A percentile compares a stretch with the other conserved stretches of the same genome.
Evolutionary conservation across 352 stramenopile genomes (phyloP).

Genomic region (Hyphochytrium catenoides): DNA sequence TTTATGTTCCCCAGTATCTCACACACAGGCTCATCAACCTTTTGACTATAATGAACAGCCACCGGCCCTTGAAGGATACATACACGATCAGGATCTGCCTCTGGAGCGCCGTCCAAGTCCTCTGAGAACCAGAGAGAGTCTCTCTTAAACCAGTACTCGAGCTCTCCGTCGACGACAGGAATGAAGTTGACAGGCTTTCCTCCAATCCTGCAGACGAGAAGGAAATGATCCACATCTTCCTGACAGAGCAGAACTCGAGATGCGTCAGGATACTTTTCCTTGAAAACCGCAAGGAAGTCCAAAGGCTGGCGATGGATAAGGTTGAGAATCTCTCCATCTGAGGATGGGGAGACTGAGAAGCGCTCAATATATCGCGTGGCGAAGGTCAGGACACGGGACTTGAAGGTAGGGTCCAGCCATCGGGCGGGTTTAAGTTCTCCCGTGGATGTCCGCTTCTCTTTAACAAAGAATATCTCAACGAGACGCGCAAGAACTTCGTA

Average conservation of each 20-base stretch:
- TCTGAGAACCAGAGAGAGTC: conserved; percentile 71
- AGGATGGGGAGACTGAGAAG: too few relatives aligned
- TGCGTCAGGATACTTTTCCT: conserved; percentile 21
- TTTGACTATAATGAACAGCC: conserved; percentile 43
- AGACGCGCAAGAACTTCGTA: conserved; percentile 35
- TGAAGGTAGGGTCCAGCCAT: conserved; percentile 44
- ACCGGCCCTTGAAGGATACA: conserved; percentile 55
- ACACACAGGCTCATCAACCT: conserved; percentile 37
- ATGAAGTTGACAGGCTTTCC: conserved; percentile 68
- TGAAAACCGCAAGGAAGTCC: conserved; percentile 18
- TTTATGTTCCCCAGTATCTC: conserved; percentile 41
- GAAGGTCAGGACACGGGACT: conserved; percentile 38
- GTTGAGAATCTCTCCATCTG: too few relatives aligned
- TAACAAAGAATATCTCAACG: conserved; percentile 48
- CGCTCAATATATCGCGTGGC: conserved; percentile 32
- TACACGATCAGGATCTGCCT: conserved; percentile 41
- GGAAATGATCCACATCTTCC: conserved; percentile 47
- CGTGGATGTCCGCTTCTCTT: conserved; percentile 14
- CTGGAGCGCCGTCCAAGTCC: conserved; percentile 46
- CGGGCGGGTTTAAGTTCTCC: too few relatives aligned
- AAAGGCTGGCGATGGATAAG: conserved; percentile 17
- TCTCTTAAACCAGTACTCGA: conserved; percentile 67
- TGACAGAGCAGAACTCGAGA: conserved; percentile 31
- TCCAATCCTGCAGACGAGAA: conserved; percentile 41
- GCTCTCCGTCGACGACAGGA: conserved; percentile 42